These are phyloP conservation scores for Eutrema japonicum DNA, from an alignment of 345 rosid genomes.

Conservation along the genomic window DNA sequence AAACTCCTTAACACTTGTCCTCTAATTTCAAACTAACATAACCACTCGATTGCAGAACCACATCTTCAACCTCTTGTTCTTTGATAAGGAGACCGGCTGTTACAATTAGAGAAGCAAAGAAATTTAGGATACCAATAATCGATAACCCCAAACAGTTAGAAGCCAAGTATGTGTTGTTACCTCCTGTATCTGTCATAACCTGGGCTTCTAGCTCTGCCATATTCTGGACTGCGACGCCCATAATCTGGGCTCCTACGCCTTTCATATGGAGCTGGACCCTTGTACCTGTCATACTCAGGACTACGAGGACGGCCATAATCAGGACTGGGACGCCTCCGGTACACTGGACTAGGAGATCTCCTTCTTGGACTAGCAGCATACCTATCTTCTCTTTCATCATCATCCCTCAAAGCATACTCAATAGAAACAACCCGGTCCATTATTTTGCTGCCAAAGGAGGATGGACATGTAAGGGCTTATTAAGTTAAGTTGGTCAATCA, in stretches of 20 bases:
- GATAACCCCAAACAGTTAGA: not conserved
- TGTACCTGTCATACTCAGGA: slow-evolving; percentile 73
- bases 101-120: not conserved
- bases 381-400: slow-evolving; percentile 68
- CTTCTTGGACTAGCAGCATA: slow-evolving; percentile 68
- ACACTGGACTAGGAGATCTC: slow-evolving; percentile 76
- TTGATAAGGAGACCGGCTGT: slow-evolving; percentile 71
- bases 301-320: slow-evolving; percentile 78
- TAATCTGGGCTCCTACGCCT: slow-evolving; percentile 76
- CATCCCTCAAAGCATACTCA: slow-evolving; percentile 88
- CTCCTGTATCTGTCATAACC: slow-evolving; percentile 70
- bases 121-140: not conserved
- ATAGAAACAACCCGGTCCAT: slow-evolving; percentile 82
- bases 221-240: slow-evolving; percentile 80
- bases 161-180: slow-evolving; percentile 42
- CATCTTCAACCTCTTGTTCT: slow-evolving; percentile 57
- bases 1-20: slow-evolving; percentile 2
- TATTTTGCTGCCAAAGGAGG: slow-evolving; percentile 62
- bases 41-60: slow-evolving; percentile 1
- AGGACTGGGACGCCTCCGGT: slow-evolving; percentile 72
- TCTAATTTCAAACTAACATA: slow-evolving; percentile 7
- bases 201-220: slow-evolving; percentile 74
- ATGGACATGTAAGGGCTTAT: not conserved
- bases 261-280: slow-evolving; percentile 60
- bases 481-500: not conserved